Percentiles rank a stretch among this genome's conserved stretches.
Conservation (phyloP, 164 flowering plant genomes). For the Berberis vulgaris region DNA sequence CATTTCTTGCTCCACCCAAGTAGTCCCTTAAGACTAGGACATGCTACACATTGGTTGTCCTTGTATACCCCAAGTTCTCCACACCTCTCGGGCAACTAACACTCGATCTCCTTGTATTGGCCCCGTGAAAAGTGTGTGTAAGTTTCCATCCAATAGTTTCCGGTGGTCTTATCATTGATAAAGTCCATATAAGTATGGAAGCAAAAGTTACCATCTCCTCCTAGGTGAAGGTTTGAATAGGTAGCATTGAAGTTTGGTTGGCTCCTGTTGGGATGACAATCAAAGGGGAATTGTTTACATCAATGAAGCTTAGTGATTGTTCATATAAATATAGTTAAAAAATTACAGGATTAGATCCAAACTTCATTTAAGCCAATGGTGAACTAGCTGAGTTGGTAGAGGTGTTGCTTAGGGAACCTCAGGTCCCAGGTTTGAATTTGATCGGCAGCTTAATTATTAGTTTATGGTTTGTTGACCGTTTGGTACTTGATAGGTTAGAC, state of each 20-base stretch:
- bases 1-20: conserved; percentile 1
- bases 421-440: too few species aligned
- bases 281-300: too few species aligned
- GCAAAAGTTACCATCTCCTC: not conserved
- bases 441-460: too few species aligned
- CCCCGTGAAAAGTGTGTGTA: not conserved
- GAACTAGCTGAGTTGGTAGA: too few species aligned
- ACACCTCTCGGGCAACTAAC: not conserved
- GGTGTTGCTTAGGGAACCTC: too few species aligned
- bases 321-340: too few species aligned
- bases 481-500: too few species aligned
- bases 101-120: not conserved
- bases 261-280: not conserved
- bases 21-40: not conserved
- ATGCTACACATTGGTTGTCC: conserved; percentile 2
- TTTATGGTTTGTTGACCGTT: too few species aligned
- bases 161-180: not conserved
- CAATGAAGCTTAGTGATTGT: too few species aligned
- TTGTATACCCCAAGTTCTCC: not conserved
- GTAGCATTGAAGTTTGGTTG: not conserved
- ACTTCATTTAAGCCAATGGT: too few species aligned
- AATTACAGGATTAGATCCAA: too few species aligned
- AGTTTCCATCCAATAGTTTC: not conserved
- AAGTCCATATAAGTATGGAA: not conserved
- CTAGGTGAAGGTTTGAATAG: not conserved